Percentiles rank a stretch among this genome's conserved stretches.
Conservation (phyloP, 805 yeast genomes). For the Kodamaea nitidulidarum region DNA sequence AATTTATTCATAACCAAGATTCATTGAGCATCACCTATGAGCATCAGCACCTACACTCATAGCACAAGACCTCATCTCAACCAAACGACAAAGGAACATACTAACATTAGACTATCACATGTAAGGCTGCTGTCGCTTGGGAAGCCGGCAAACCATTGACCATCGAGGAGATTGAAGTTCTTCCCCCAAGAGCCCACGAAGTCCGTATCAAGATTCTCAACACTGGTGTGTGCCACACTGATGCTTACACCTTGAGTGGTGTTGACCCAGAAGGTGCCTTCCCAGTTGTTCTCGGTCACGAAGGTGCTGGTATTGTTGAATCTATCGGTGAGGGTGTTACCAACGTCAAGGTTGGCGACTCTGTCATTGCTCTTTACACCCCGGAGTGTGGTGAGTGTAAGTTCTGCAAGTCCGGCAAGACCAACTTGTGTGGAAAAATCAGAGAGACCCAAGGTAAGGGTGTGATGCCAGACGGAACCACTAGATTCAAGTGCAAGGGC, state of each 20-base stretch:
- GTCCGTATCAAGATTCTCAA: conserved; percentile 83
- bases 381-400: conserved; percentile 96
- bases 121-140: conserved; percentile 98
- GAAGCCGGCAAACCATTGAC: conserved; percentile 81
- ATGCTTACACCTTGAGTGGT: conserved; percentile 93
- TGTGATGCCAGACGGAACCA: conserved; percentile 97
- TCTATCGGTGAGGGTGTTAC: conserved; percentile 92
- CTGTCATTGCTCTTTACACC: conserved; percentile 89
- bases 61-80: no score
- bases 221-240: conserved; percentile 98
- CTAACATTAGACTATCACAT: conserved; percentile 56
- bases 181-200: conserved; percentile 95
- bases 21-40: no score
- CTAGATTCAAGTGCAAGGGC: conserved; percentile 85
- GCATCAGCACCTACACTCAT: no score
- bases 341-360: conserved; percentile 86
- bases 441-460: conserved; percentile 98
- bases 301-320: conserved; percentile 97
- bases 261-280: conserved; percentile 94
- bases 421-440: conserved; percentile 92
- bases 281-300: conserved; percentile 94
- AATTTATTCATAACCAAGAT: no score
- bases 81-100: conserved; percentile 7
- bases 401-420: conserved; percentile 91
- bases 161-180: conserved; percentile 85